Evolutionary conservation across 2,329 filamentous ascomycete species (phyloP), one percentile per base, ranked within the genome.

Genomic region (Nigrograna mackinnonii): DNA sequence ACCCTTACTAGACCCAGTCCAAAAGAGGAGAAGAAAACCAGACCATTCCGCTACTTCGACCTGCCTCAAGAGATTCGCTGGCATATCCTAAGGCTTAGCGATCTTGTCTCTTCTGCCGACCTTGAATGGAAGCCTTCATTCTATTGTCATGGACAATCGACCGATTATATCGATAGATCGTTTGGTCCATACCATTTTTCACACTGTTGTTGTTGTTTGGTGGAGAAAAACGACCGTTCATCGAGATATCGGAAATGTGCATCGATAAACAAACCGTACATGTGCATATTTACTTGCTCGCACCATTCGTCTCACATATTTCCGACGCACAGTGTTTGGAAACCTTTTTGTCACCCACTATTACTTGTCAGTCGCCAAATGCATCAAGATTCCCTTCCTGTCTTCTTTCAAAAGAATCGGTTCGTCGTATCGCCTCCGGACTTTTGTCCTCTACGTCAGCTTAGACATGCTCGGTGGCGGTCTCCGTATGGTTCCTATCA

Each of bases 331-430:
- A 33, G 40, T 19, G 28, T 18, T 33, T n/a, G n/a, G n/a, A n/a
- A n/a, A n/a, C n/a, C n/a, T n/a, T n/a, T n/a, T n/a, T n/a, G n/a
- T n/a, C 35, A 38, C 36, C 17, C 38, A 17, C 35, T 50, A 2
- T 41, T 47, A n/a, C 41, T 32, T n/a, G 47, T 45, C 33, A 47
- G 41, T 18, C 30, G 32, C 3, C 37, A 45, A 24, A 35, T 50
- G 11, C 30, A 40, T 5, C 14, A 44, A 7, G 44, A 47, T 32
- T 40, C 44, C 16, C 24, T 42, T 19, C 16, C 44, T 2, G 32
- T 44, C 12, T 50, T 42, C 37, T 50, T 40, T 24, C 18, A 16
- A 5, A 13, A 20, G 21, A 41, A 44, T 21, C 35, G 41, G 16
- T 44, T 50, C 14, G 14, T 42, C 5, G 22, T 50, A 5, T 44